Conservation (phyloP, 208 protist species). For the Wallacemonas sp. region DNA sequence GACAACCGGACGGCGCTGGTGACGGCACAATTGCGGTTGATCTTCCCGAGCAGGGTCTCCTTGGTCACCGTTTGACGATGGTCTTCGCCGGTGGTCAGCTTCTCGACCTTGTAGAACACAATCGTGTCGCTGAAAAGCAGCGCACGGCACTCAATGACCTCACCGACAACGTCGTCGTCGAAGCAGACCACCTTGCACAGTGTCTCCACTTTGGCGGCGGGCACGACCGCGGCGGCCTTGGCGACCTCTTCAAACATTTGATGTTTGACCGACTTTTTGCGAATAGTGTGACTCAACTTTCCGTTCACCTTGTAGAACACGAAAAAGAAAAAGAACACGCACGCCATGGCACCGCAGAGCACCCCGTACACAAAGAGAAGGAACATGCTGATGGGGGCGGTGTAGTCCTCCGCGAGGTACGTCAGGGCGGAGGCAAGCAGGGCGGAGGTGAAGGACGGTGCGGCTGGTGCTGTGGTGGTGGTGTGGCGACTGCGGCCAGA, state of each 20-base stretch:
- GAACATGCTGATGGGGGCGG: background rate
- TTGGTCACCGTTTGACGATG: conserved; percentile 43
- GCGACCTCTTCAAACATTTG: conserved; percentile 36
- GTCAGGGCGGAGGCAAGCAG: background rate
- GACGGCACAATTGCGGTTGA: conserved; percentile 56
- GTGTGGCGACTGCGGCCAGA: background rate
- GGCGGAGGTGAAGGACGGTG: conserved; percentile 7
- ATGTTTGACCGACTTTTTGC: conserved; percentile 52
- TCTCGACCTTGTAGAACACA: conserved; percentile 65
- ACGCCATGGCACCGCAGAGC: conserved; percentile 39
- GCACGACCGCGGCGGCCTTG: conserved; percentile 39
- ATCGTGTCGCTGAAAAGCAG: conserved; percentile 71
- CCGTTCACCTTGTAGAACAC: conserved; percentile 46
- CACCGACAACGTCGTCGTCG: conserved; percentile 65
- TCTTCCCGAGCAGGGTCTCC: conserved; percentile 74
- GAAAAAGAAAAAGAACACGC: conserved; percentile 48
- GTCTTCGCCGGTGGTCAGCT: conserved; percentile 34
- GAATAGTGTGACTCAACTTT: conserved; percentile 32
- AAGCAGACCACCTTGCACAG: conserved; percentile 72
- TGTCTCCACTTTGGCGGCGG: conserved; percentile 58
- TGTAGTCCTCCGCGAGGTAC: conserved; percentile 5
- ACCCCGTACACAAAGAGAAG: conserved; percentile 54
- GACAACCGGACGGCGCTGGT: conserved; percentile 53
- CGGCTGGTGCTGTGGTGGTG: background rate
- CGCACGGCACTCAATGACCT: conserved; percentile 64